Percentiles rank a stretch among this genome's conserved stretches.
Evolutionary conservation across 2,329 filamentous ascomycete genomes (phyloP).

Genomic region (Penicillium sp.): DNA sequence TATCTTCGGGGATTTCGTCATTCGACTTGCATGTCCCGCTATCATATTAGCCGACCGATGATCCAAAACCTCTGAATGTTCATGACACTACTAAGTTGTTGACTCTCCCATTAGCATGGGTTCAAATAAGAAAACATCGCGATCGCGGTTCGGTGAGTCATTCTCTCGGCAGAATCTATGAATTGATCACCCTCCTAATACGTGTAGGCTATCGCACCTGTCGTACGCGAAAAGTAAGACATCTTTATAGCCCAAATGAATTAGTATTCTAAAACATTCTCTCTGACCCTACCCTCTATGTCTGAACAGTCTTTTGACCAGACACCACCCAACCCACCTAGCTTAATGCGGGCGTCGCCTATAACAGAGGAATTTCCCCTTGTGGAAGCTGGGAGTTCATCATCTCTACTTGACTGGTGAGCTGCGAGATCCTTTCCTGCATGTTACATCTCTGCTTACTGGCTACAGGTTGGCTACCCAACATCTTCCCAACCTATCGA

Average conservation of each 20-base stretch:
- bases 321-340: neutral
- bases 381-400: neutral
- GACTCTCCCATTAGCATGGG: neutral
- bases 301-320: neutral
- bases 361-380: neutral
- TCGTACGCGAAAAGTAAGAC: constrained; percentile 22
- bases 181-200: neutral
- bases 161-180: neutral
- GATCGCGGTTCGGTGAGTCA: constrained; percentile 24
- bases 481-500: constrained; percentile 12
- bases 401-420: constrained; percentile 16
- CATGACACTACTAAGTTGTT: neutral
- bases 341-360: neutral
- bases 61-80: neutral
- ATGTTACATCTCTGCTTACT: neutral
- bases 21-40: constrained; percentile 1
- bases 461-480: constrained; percentile 10
- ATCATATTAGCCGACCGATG: constrained; percentile 4
- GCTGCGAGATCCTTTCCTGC: neutral
- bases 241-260: neutral
- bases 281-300: neutral
- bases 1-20: neutral
- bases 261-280: neutral
- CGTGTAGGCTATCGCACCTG: constrained; percentile 22
- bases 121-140: constrained; percentile 12